Conservation (phyloP, 129 eudicot genomes). For the Artemisia tridentata region DNA sequence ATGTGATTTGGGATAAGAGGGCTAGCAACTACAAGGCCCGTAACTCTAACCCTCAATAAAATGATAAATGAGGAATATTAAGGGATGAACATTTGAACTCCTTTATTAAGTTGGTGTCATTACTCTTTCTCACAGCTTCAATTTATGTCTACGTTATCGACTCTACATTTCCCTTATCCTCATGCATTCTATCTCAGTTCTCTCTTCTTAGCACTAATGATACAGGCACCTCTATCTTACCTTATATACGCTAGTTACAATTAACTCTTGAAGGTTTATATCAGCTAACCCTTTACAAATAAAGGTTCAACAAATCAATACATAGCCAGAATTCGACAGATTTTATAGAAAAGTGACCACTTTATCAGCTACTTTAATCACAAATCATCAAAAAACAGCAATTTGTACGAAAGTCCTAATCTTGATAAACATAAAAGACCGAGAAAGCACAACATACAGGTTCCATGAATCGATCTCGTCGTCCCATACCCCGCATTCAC, state of each 20-base stretch:
- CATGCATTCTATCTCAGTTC: slow-evolving; percentile 2
- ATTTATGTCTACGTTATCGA: too few relatives aligned
- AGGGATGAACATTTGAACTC: too few relatives aligned
- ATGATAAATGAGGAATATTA: too few relatives aligned
- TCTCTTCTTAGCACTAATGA: slow-evolving; percentile 7
- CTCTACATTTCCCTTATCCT: too few relatives aligned
- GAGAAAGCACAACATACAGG: slow-evolving; percentile 35
- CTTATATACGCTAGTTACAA: neutral
- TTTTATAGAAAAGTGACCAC: neutral
- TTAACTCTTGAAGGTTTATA: neutral
- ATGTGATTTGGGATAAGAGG: too few relatives aligned
- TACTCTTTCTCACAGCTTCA: too few relatives aligned
- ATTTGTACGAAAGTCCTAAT: neutral
- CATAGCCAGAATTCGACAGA: neutral
- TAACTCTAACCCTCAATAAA: too few relatives aligned
- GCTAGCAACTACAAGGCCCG: too few relatives aligned
- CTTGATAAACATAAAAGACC: neutral
- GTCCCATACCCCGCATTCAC: slow-evolving; percentile 24
- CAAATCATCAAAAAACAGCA: neutral
- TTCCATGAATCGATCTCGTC: slow-evolving; percentile 44
- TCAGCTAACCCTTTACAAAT: too few relatives aligned
- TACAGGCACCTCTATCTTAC: neutral
- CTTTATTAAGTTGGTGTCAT: too few relatives aligned
- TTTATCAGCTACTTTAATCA: too few relatives aligned
- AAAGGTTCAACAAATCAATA: too few relatives aligned